Evolutionary conservation across 768 basidiomycete species (phyloP).

Genomic region (Mycena rosella): DNA sequence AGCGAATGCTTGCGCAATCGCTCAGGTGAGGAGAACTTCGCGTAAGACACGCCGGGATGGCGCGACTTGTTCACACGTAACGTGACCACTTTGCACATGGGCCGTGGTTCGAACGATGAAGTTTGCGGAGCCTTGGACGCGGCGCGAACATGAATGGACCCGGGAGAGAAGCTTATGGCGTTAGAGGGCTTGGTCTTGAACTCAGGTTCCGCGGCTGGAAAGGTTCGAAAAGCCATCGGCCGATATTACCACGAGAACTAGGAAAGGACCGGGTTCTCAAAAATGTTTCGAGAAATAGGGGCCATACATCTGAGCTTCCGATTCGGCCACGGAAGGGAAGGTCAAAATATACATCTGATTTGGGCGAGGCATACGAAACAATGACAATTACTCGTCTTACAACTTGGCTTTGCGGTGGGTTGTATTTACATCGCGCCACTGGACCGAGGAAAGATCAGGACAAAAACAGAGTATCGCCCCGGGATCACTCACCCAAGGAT

Average conservation of each 20-base stretch:
- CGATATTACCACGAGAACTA: not conserved
- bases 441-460: not conserved
- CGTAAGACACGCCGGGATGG: slow-evolving; percentile 18
- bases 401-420: slow-evolving; percentile 51
- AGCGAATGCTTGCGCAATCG: slow-evolving; percentile 19
- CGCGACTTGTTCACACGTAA: slow-evolving; percentile 27
- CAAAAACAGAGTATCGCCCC: not conserved
- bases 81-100: slow-evolving; percentile 10
- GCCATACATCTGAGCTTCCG: too few species aligned
- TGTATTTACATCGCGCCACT: slow-evolving; percentile 56
- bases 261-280: too few species aligned
- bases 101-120: not conserved
- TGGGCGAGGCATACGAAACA: too few species aligned
- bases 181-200: not conserved
- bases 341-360: too few species aligned
- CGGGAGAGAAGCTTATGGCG: not conserved
- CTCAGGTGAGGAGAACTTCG: slow-evolving; percentile 5
- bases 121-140: not conserved
- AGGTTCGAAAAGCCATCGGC: not conserved
- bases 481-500: slow-evolving; percentile 62
- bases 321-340: too few species aligned
- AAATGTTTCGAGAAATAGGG: too few species aligned
- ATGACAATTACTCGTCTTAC: slow-evolving; percentile 4
- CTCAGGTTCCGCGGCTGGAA: not conserved
- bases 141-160: not conserved